phyloP scores from a whole-genome alignment of 2,329 filamentous ascomycete genomes.

The Talaromyces islandicus region DNA sequence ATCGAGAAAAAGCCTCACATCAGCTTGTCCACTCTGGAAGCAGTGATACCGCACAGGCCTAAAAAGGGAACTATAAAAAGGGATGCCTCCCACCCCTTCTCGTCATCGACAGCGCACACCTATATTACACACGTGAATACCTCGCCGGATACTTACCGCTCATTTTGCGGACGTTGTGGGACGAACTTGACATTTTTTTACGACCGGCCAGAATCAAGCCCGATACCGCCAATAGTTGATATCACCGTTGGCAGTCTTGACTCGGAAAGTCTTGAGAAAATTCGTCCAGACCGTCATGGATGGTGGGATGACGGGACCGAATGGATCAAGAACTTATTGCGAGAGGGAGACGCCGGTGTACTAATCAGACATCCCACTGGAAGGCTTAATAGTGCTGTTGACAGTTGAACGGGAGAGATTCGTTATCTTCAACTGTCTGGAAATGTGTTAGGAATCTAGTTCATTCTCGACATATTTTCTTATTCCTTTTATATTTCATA shows the following conservation, averaged over 20 bases:
- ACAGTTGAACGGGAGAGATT: background rate
- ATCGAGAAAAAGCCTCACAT: background rate
- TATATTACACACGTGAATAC: conserved; percentile 10
- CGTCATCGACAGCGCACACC: background rate
- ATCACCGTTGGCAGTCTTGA: conserved; percentile 20
- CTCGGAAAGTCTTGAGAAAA: conserved; percentile 14
- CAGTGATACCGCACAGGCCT: background rate
- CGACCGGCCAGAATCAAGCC: conserved; percentile 8
- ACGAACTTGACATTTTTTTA: conserved; percentile 20
- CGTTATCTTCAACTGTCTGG: background rate
- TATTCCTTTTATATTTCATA: background rate
- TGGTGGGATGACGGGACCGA: conserved; percentile 18
- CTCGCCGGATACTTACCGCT: conserved; percentile 17
- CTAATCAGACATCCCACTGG: conserved; percentile 11
- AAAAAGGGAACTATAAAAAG: background rate
- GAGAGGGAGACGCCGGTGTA: conserved; percentile 8
- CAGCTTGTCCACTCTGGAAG: background rate
- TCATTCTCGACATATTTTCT: background rate
- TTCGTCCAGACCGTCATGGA: conserved; percentile 15
- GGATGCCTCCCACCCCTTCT: too few relatives aligned
- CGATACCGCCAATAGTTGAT: conserved; percentile 14
- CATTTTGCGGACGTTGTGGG: conserved; percentile 23
- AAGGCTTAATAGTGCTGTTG: background rate
- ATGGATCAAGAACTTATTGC: conserved; percentile 18
- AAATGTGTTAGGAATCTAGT: background rate